Evolutionary conservation across 164 flowering plant species (phyloP).

Genomic region (Echeveria elegans): DNA sequence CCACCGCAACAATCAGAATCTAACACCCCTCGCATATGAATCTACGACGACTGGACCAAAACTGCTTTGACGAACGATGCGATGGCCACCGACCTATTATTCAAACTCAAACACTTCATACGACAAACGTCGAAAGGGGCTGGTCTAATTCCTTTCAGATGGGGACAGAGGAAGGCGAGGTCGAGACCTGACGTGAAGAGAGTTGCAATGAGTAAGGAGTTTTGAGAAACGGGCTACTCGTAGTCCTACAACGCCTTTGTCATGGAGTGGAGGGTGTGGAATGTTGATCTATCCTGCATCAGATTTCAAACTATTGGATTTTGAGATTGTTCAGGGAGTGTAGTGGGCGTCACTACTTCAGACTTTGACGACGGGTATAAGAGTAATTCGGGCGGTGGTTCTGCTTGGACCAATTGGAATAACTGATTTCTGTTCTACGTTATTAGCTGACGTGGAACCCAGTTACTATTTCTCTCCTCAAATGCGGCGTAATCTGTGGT

Average conservation of each 20-base stretch:
- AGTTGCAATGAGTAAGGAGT: not conserved
- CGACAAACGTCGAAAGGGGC: not conserved
- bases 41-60: not conserved
- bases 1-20: not conserved
- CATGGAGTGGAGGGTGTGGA: constrained; percentile 44
- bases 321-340: too few relatives aligned
- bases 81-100: not conserved
- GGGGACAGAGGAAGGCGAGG: constrained; percentile 2
- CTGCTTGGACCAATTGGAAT: too few relatives aligned
- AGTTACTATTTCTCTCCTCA: too few relatives aligned
- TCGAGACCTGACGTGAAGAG: not conserved
- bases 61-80: not conserved
- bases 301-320: too few relatives aligned
- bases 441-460: too few relatives aligned
- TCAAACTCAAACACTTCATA: not conserved
- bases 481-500: too few relatives aligned
- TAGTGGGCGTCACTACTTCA: too few relatives aligned
- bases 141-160: not conserved
- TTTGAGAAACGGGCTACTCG: not conserved
- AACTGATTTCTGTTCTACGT: too few relatives aligned
- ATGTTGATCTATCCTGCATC: too few relatives aligned
- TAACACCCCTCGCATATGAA: not conserved
- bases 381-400: too few relatives aligned
- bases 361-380: too few relatives aligned
- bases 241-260: constrained; percentile 59